Percentiles rank a stretch among this genome's conserved stretches.
phyloP scores from a whole-genome alignment of 805 yeast genomes.

The Tetrapisispora taiwanensis region DNA sequence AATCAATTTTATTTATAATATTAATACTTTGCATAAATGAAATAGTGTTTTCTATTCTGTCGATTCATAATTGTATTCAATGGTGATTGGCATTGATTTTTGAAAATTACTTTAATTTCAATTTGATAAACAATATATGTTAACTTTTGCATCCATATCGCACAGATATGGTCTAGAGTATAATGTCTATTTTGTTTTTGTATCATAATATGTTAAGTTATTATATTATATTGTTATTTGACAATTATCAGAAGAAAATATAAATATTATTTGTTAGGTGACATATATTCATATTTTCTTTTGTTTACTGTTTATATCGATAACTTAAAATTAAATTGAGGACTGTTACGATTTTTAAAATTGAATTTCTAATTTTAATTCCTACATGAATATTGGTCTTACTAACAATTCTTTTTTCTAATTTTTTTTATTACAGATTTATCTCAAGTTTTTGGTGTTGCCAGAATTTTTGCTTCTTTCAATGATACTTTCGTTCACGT shows the following conservation, averaged over 20 bases:
- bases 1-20: neutral
- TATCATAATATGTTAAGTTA: neutral
- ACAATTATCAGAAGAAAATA: constrained; percentile 1
- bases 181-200: no score
- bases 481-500: constrained; percentile 99
- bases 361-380: neutral
- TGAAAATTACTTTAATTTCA: no score
- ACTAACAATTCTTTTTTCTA: neutral
- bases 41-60: no score
- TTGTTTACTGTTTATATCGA: neutral
- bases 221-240: neutral
- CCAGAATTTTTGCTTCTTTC: constrained; percentile 99
- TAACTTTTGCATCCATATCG: no score
- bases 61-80: no score
- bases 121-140: no score
- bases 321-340: neutral
- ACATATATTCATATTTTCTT: constrained; percentile 1
- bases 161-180: no score
- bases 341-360: neutral
- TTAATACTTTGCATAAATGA: no score
- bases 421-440: constrained; percentile 5
- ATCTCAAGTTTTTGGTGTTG: constrained; percentile 99
- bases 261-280: neutral
- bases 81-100: no score
- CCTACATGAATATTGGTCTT: neutral